These are phyloP conservation scores for Forsythia viridissima DNA, from an alignment of 257 asterid species.

Conservation along the genomic window DNA sequence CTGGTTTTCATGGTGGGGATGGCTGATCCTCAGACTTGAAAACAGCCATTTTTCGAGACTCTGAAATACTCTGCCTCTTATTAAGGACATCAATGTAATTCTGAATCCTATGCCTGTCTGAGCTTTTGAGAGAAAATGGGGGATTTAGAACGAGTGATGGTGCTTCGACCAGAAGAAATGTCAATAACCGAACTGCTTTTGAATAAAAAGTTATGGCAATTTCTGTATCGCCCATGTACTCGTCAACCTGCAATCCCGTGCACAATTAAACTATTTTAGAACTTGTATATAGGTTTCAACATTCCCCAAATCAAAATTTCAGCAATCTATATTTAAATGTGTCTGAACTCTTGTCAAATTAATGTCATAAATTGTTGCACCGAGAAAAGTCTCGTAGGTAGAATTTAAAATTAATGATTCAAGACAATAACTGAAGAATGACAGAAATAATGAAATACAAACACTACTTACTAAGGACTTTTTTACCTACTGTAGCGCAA, in stretches of 20 bases:
- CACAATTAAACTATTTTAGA: constrained; percentile 1
- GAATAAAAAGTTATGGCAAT: constrained; percentile 59
- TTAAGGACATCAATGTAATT: constrained; percentile 63
- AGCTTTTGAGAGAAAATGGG: constrained; percentile 73
- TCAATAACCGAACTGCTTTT: constrained; percentile 58
- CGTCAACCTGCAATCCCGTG: constrained; percentile 61
- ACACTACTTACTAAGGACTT: not conserved
- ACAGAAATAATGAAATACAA: too few relatives aligned
- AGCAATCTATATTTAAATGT: not conserved
- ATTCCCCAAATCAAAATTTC: not conserved
- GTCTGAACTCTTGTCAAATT: not conserved
- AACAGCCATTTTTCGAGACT: constrained; percentile 61
- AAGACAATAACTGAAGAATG: not conserved
- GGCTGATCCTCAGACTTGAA: constrained; percentile 49
- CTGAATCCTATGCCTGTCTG: constrained; percentile 68
- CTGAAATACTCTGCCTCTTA: constrained; percentile 65
- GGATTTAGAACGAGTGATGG: constrained; percentile 75
- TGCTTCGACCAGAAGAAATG: constrained; percentile 73
- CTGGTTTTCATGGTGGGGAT: not conserved
- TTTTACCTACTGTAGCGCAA: not conserved
- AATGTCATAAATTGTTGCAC: not conserved
- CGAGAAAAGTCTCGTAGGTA: not conserved
- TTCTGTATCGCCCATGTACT: constrained; percentile 65
- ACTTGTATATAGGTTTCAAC: constrained; percentile 3
- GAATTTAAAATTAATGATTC: not conserved